Base-by-base conservation (phyloP, 2,329 filamentous ascomycete species). In the Penicillium sp. region DNA sequence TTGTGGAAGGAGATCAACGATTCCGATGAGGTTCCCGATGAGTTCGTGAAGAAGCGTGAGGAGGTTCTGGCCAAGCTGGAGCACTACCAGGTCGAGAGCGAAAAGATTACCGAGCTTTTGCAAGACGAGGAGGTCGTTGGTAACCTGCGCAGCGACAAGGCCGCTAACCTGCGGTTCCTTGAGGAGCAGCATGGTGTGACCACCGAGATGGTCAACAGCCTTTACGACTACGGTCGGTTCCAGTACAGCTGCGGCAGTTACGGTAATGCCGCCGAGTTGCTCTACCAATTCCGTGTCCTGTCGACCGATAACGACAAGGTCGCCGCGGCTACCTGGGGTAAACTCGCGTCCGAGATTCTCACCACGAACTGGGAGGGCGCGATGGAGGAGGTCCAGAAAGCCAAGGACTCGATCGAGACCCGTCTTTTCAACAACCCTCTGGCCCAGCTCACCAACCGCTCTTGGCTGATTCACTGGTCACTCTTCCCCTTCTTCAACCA, bases 401-500 rank as follows among this genome's bases (percentile, higher is more conserved):
- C 94, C 54, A 88, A 89, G 73, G 90, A 95, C 73, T 80, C 78
- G 64, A 97, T 98, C 71, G 93, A 98, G 71, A 88, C 86, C 50
- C 88, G 90, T 69, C 84, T 97, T 54, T 96, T 95, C 81, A 93
- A 85, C 80, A 96, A 95, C 79, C 88, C 91, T 27, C 82, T 96
- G 56, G 90, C 88, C 51, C 93, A 98, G 76, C 85, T 98, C 54
- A 86, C 91, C 70, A 91, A 96, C 79, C 88, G 93, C 67, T 94
- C 90, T 50, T 95, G 91, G 88, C 79, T 98, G 64, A 86, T 95
- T 63, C 93, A 98, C 86, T 98, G 93, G 90, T 85, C 88, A 39
- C 84, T 98, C 53, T 98, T 97, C 82, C 91, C 93, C 53, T 90
- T 96, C 76, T 98, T 97, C 82, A 97, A 98, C 83, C 85, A 88